Evolutionary conservation across 2,329 filamentous ascomycete genomes (phyloP), one percentile per base, ranked within the genome.

Genomic region (Arachnopeziza araneosa): DNA sequence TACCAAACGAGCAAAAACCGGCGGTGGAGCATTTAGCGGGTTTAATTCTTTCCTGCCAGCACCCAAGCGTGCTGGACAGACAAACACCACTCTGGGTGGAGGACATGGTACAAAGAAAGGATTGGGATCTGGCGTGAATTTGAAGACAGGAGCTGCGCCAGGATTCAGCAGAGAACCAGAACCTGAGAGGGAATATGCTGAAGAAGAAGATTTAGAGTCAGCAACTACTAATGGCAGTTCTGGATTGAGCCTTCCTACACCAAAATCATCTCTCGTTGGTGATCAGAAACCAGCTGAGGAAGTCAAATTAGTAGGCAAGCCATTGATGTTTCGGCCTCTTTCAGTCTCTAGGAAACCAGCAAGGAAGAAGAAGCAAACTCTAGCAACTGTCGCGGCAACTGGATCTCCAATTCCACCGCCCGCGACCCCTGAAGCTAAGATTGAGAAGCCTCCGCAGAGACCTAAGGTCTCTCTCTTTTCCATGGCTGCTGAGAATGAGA

Each of bases 21-120:
- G 79, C 23, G 65, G 82, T 2, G 85, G 86, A 26, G 81, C 83
- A 4, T 93, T 96, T 68, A 83, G 89, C 56, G 89, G 87, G 1
- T 95, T 97, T 78, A 95, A 93, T 72, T 87, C 91, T 1, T 85
- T 96, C 66, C 80, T 98, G 22, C 93, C 93, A 2, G 81, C 93
- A 24, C 93, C 93, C 3, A 98, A 96, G 71, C 79, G 80, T 61
- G 67, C 76, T 52, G 67, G 62, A 24, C 63, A 65, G 72, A 80
- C 76, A 56, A 72, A 76, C 65, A 61, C 74, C 55, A 69, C 75
- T 14, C 70, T 67, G 14, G 67, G 67, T 54, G 64, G 63, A 52
- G 67, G 66, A 23, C 64, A 59, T 61, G 67, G 52, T 51, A 57
- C 54, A 9, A 71, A 65, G 53, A 67, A 67, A 74, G 68, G 70